Base-by-base conservation (phyloP, 768 basidiomycete species). In the Mrakia hoshinonis region DNA sequence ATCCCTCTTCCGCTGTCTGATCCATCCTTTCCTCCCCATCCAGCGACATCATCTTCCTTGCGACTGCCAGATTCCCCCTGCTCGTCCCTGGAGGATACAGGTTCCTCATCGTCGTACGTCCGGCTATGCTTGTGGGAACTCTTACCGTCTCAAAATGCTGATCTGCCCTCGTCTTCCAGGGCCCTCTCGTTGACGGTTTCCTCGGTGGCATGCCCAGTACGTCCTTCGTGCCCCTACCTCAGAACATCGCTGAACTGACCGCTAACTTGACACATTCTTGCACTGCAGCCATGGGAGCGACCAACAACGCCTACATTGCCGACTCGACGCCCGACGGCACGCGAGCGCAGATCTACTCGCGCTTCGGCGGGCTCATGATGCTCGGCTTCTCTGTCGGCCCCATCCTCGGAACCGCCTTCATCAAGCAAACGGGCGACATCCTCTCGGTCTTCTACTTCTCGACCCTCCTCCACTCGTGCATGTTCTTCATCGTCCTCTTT, bases 321-420 rank as follows among this genome's bases (percentile, higher is more conserved):
- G 83, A 85, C 81, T 91, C 89, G 76, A 92, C 91, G 2, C 88
- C 88, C n/a, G 82, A 85, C 54, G 90, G 90, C 52, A 91, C 90
- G 11, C 85, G 90, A 51, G 85, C 90, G 1, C 83, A 85, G 49
- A 85, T 84, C 6, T 81, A 82, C 26, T 87, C 89, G 76, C 89
- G 90, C 0, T 84, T 92, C 63, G 84, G 86, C 69, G 92, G 92
- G 3, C 85, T 90, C 68, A 83, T 88, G 60, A 91, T 87, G 81
- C 78, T 87, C 46, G 92, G 92, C 5, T 82, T 93, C 68, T 86
- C 92, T 0, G 75, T 86, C 1, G 92, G 92, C 0, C 92, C 92
- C 34, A 84, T 87, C 77, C 83, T 93, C 68, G 83, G 87, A 31
- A 83, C 85, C 64, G 70, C 89, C 46, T 76, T 91, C 49, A 85